Evolutionary conservation across 352 stramenopile genomes (phyloP).

Genomic region (Aphanomyces astaci): DNA sequence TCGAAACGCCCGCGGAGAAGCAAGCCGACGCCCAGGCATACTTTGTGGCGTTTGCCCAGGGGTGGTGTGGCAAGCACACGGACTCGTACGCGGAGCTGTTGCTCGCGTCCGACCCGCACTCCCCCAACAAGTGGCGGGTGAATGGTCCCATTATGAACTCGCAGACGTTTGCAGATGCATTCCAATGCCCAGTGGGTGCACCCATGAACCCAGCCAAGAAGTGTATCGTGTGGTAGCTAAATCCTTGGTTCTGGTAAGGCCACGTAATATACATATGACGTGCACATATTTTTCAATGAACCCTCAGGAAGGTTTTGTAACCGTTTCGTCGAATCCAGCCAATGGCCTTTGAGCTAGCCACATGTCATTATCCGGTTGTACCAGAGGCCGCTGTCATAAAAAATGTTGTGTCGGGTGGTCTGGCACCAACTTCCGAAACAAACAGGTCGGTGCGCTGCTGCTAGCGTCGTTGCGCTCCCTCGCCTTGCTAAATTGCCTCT

Average conservation of each 20-base stretch:
- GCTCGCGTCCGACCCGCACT: conserved; percentile 20
- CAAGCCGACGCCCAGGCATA: conserved; percentile 20
- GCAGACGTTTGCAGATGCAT: conserved; percentile 25
- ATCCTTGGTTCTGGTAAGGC: neutral
- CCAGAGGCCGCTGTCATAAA: neutral
- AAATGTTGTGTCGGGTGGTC: neutral
- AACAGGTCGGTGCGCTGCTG: too few species aligned
- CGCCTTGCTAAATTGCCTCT: neutral
- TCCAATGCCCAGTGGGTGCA: conserved; percentile 22
- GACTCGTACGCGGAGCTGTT: conserved; percentile 9
- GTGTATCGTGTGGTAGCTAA: conserved; percentile 27
- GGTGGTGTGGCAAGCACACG: conserved; percentile 24
- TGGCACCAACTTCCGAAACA: neutral
- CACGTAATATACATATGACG: neutral
- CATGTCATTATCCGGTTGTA: neutral
- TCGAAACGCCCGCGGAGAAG: neutral
- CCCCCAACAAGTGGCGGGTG: conserved; percentile 24
- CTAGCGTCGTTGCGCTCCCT: too few species aligned
- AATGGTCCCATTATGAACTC: conserved; percentile 28
- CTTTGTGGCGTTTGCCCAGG: conserved; percentile 27
- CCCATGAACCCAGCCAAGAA: conserved; percentile 26
- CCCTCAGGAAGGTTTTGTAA: neutral
- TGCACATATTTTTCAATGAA: neutral
- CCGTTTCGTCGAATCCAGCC: neutral
- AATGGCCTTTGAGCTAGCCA: neutral